Percentiles rank a stretch among this genome's conserved stretches.
These are phyloP conservation scores for Lasiodiplodia sp. DNA, from an alignment of 2,329 filamentous ascomycete genomes.

Conservation along the genomic window DNA sequence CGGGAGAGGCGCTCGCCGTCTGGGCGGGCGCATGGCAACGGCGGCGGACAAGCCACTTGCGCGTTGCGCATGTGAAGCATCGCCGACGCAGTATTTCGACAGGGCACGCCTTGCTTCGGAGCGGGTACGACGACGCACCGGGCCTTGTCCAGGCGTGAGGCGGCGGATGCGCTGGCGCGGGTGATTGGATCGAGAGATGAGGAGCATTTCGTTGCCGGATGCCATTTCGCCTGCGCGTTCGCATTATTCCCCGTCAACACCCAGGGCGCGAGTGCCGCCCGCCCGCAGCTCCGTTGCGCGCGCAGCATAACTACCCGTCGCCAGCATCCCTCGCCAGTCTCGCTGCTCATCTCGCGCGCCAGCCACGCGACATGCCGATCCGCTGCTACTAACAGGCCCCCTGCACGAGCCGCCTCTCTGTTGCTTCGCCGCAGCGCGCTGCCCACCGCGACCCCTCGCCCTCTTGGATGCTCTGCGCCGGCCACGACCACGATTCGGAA, in stretches of 20 bases:
- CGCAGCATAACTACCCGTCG: neutral
- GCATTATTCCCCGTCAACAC: slow-evolving; percentile 2
- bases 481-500: slow-evolving; percentile 8
- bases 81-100: neutral
- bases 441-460: neutral
- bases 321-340: neutral
- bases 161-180: slow-evolving; percentile 26
- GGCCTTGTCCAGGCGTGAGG: slow-evolving; percentile 8
- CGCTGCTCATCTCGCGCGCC: slow-evolving; percentile 9
- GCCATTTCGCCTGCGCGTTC: slow-evolving; percentile 18
- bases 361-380: slow-evolving; percentile 26
- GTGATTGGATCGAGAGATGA: slow-evolving; percentile 14
- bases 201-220: slow-evolving; percentile 21
- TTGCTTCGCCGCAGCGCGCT: slow-evolving; percentile 8
- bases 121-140: slow-evolving; percentile 7
- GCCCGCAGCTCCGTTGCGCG: neutral
- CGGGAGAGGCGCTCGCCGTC: slow-evolving; percentile 7
- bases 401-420: slow-evolving; percentile 22
- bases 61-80: neutral
- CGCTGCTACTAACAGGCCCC: slow-evolving; percentile 21
- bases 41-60: neutral
- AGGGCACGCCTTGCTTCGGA: slow-evolving; percentile 6
- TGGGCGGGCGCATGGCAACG: neutral
- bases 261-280: neutral
- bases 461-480: slow-evolving; percentile 21